Evolutionary conservation across 345 rosid genomes (phyloP), one percentile per base, ranked within the genome.

Genomic region (Citrus maxima): DNA sequence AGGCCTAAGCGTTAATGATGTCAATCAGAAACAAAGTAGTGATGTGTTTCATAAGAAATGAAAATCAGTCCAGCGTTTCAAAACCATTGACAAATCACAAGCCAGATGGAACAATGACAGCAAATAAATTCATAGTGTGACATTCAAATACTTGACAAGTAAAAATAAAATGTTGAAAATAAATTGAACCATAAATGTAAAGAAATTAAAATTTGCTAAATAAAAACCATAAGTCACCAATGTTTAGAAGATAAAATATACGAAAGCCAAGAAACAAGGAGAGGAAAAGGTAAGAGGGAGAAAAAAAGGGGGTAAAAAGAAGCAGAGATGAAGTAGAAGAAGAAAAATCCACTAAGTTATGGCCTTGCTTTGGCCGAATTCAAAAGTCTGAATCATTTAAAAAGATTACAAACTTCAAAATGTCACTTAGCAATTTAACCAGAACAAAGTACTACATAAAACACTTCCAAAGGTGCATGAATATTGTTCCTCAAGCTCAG

Each of bases 401-500:
- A 84, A 70, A 40, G 67, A 25, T 27, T 34, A 58, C 77, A 78
- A 73, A 73, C 83, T 80, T 77, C 76, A 82, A 75, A 66, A 14
- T 72, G 63, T 78, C 32, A 42, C 70, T 61, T 42, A 76, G 66
- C 54, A 67, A 71, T 64, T 71, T 75, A 75, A 60, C 78, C 63
- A 63, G 60, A 84, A 59, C 46, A 77, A 62, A 72, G 66, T 62
- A 72, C 64, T 56, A 82, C 64, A 74, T 34, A 69, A 84, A 84
- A 76, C 61, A 67, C 70, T 42, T 76, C 86, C 78, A 67, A 82
- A 84, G 77, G 71, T 72, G 80, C 81, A 80, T 83, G 77, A 78
- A 79, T 80, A 76, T 82, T 74, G 68, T 77, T 87, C 90, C 86
- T 83, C 84, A 87, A 84, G 89, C 88, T 83, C 82, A 72, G 89